Evolutionary conservation across 2,329 filamentous ascomycete species (phyloP).

Genomic region (Scorias spongiosa): DNA sequence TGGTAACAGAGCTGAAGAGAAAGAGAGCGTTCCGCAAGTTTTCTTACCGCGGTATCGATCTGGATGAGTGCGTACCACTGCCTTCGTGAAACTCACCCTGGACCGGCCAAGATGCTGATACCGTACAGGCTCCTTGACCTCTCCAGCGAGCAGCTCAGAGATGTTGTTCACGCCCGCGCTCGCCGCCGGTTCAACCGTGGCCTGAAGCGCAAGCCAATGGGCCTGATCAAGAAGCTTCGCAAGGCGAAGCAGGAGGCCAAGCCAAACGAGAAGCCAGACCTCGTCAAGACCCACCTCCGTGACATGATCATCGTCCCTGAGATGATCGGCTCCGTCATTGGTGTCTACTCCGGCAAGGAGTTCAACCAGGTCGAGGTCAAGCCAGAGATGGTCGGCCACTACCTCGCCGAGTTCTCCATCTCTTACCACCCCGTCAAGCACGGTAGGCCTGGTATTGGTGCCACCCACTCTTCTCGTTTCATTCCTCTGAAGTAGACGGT

Average conservation of each 20-base stretch:
- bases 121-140: slow-evolving; percentile 81
- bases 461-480: slow-evolving; percentile 99
- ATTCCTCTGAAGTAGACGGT: slow-evolving; percentile 87
- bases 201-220: slow-evolving; percentile 99
- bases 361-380: slow-evolving; percentile 99
- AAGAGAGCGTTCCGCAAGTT: slow-evolving; percentile 99
- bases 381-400: slow-evolving; percentile 99
- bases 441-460: slow-evolving; percentile 99
- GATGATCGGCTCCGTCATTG: slow-evolving; percentile 98
- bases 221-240: slow-evolving; percentile 99
- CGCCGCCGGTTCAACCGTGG: slow-evolving; percentile 98
- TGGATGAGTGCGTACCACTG: slow-evolving; percentile 71
- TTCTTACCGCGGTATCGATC: slow-evolving; percentile 97
- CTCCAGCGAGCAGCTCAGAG: slow-evolving; percentile 93
- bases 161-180: slow-evolving; percentile 98
- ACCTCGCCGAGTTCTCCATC: slow-evolving; percentile 98
- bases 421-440: slow-evolving; percentile 99
- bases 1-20: slow-evolving; percentile 78
- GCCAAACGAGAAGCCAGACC: slow-evolving; percentile 99
- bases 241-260: slow-evolving; percentile 98
- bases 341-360: slow-evolving; percentile 99
- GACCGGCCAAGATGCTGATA: background rate
- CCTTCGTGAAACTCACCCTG: background rate
- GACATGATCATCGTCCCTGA: slow-evolving; percentile 99
- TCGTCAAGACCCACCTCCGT: slow-evolving; percentile 98